phyloP scores from a whole-genome alignment of 2,329 filamentous ascomycete genomes.

The Rosellinia necatrix region DNA sequence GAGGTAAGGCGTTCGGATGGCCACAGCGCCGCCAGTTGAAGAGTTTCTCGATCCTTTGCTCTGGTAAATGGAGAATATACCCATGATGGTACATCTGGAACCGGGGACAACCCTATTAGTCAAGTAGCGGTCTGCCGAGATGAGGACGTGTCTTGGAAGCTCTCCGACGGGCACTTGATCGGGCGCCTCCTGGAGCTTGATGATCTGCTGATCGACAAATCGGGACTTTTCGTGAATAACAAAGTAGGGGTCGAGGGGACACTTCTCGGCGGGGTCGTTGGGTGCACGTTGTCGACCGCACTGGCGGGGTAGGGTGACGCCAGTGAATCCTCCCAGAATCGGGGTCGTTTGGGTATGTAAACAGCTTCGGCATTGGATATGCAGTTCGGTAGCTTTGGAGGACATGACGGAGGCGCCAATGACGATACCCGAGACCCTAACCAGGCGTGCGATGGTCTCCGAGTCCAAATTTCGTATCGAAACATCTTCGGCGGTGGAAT shows the following conservation, averaged over 20 bases:
- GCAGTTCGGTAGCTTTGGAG: conserved; percentile 86
- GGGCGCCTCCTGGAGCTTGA: conserved; percentile 96
- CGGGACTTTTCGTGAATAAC: conserved; percentile 91
- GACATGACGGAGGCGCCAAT: conserved; percentile 97
- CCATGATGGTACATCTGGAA: conserved; percentile 92
- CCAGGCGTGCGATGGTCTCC: conserved; percentile 89
- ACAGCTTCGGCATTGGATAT: conserved; percentile 89
- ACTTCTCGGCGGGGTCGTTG: conserved; percentile 73
- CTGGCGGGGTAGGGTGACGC: conserved; percentile 79
- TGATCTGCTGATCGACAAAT: conserved; percentile 97
- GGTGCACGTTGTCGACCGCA: conserved; percentile 69
- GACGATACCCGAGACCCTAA: conserved; percentile 94
- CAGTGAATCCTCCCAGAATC: conserved; percentile 84
- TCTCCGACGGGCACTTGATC: conserved; percentile 98
- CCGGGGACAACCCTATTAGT: conserved; percentile 96
- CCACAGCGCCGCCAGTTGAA: conserved; percentile 77
- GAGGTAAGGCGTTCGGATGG: conserved; percentile 93
- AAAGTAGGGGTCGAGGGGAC: conserved; percentile 93
- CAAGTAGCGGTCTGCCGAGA: conserved; percentile 94
- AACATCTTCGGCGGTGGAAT: conserved; percentile 87
- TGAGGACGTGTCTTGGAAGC: conserved; percentile 88
- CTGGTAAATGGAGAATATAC: conserved; percentile 97
- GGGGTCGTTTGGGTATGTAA: conserved; percentile 70
- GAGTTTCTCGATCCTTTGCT: conserved; percentile 83
- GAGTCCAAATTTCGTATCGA: conserved; percentile 95